phyloP scores from a whole-genome alignment of 768 basidiomycete genomes.

The Boletales sp. region DNA sequence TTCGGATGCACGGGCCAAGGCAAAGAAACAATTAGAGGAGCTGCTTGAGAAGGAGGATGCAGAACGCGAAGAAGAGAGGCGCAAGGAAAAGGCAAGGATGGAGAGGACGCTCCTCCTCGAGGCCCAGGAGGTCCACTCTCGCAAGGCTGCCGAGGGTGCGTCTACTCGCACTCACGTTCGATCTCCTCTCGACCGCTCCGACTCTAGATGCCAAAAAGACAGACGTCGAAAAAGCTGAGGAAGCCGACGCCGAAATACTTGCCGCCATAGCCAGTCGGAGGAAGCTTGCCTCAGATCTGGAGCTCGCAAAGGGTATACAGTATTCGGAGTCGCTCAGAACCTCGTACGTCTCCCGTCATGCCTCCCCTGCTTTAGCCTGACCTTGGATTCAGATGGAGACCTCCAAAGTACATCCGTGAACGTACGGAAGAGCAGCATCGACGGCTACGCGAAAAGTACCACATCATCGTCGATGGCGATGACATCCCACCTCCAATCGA shows the following conservation, averaged over 20 bases:
- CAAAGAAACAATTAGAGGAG: constrained; percentile 51
- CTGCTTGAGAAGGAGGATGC: constrained; percentile 62
- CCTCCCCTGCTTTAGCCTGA: background rate
- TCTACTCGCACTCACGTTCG: background rate
- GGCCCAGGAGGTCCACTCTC: constrained; percentile 90
- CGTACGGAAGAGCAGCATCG: constrained; percentile 66
- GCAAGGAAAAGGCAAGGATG: constrained; percentile 70
- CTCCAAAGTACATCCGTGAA: constrained; percentile 80
- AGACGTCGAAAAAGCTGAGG: constrained; percentile 78
- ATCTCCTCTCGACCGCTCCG: constrained; percentile 13
- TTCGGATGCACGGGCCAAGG: constrained; percentile 46
- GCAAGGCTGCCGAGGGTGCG: constrained; percentile 78
- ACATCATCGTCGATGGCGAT: constrained; percentile 94
- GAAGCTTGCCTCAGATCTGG: constrained; percentile 89
- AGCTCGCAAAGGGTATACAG: constrained; percentile 88
- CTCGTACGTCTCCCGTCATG: constrained; percentile 48
- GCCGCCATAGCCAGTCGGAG: constrained; percentile 88
- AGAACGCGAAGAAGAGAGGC: constrained; percentile 74
- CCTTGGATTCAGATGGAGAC: constrained; percentile 65
- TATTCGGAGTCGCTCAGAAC: constrained; percentile 86
- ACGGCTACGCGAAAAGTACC: constrained; percentile 81
- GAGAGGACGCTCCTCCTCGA: constrained; percentile 88
- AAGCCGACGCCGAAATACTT: constrained; percentile 87
- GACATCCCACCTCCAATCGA: constrained; percentile 92
- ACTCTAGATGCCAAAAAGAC: constrained; percentile 79